Evolutionary conservation across 805 yeast species (phyloP), one percentile per base, ranked within the genome.

Genomic region (Torulaspora gathmanii): DNA sequence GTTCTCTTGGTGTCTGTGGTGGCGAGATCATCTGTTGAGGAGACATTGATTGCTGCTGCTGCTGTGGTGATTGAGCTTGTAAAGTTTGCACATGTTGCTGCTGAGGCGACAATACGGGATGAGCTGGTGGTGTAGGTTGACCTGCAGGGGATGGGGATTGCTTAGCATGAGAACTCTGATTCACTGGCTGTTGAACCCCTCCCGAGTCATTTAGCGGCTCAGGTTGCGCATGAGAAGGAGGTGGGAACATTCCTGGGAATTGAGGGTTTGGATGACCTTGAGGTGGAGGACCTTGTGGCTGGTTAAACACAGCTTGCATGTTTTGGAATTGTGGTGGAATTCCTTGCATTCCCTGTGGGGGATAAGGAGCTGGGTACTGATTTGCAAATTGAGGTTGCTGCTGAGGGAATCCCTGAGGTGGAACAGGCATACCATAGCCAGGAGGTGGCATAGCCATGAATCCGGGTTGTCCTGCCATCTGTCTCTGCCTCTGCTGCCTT

Each of bases 401-500:
- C 39, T 45, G 52, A 45, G 44, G 46, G 31, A 42, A 42, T 10
- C 40, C 37, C 38, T 60, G 67, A 30, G 60, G 67, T 23, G 40
- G 42, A 19, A 62, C 65, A n/a, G 60, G 47, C 40, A 56, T 62
- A 5, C 63, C 67, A 31, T 53, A 57, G 17, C 57, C 55, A 40
- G 57, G 55, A 26, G 59, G 52, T 37, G 57, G 53, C 44, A 60
- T 51, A 46, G 44, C 51, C 41, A 60, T 44, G 49, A 66, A 41
- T 16, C 60, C 56, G 40, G 50, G 62, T 41, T 50, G 58, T 30
- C 52, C 65, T 5, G 52, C 54, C 41, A 47, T 43, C 42, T 58
- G 65, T 42, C 52, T 50, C 48, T 60, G 68, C 31, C 61, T 66
- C 40, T 55, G 65, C 47, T 63, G 69, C 43, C 95, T 87, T 67